Base-by-base conservation (phyloP, 352 stramenopile genomes). In the Pythium rhizo-oryzae region DNA sequence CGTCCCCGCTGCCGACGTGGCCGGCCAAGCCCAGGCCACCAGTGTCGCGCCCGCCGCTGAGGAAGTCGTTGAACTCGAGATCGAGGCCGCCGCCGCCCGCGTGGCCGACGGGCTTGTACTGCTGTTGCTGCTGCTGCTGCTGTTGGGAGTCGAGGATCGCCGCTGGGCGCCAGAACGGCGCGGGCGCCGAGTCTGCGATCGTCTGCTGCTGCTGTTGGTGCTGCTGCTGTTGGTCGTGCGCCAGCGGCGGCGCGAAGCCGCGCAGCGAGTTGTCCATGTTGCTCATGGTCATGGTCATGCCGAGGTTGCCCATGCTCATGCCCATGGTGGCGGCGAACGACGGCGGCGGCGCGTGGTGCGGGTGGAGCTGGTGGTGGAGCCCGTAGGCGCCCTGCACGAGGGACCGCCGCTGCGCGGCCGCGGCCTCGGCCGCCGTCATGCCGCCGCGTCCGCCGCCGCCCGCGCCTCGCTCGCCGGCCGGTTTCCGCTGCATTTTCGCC, bases 231-330 rank as follows among this genome's bases (percentile, higher is more conserved):
- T 64, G 55, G 37, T 58, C 52, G 4, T 33, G 52, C 25, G 11
- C 41, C 2, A 15, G 41, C 30, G 65, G 25, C 30, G 58, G 53
- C 44, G 59, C 41, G 39, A 72, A 72, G 52, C 59, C 37, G 19
- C 59, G 66, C 33, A 72, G 37, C 39, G 65, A 65, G 53, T 58
- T 63, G 41, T 68, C 59, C 59, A 72, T 72, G 37, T 67, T 64
- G 59, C 66, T 72, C 66, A 72, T 72, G 52, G 59, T 72, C 66
- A 72, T 72, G 51, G 24, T 62, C 39, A 66, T 60, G 37, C 65
- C 65, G 35, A 66, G 39, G 39, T 65, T 59, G n/a, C 66, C 59
- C 52, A 72, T 63, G 46, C 53, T 68, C 52, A 64, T 68, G 44
- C 30, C 58, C 57, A 71, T 66, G 15, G 28, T 41, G 37, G 59